A percentile compares a stretch with the other conserved stretches of the same genome.
phyloP scores from a whole-genome alignment of 2,329 filamentous ascomycete genomes.

The Cercospora zeae-maydis region DNA sequence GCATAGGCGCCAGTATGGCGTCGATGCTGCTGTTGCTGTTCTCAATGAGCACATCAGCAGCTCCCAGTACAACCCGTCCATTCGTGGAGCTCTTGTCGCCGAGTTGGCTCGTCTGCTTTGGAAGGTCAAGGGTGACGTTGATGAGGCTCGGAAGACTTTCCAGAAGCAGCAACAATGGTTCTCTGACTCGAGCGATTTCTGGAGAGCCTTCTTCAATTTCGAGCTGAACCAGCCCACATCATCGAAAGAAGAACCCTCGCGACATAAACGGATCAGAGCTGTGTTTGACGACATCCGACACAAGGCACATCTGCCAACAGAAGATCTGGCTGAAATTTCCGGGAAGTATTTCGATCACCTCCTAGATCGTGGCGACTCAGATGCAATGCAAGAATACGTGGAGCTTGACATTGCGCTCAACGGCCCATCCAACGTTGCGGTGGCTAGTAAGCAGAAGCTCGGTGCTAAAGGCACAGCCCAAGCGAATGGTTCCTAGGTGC shows the following conservation, averaged over 20 bases:
- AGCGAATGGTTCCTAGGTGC: slow-evolving; percentile 7
- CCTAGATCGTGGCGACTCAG: slow-evolving; percentile 74
- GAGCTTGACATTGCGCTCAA: slow-evolving; percentile 80
- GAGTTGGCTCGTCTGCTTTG: slow-evolving; percentile 85
- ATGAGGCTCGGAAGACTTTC: slow-evolving; percentile 81
- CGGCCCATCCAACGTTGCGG: slow-evolving; percentile 50
- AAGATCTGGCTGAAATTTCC: slow-evolving; percentile 70
- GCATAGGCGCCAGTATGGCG: slow-evolving; percentile 74
- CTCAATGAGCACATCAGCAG: slow-evolving; percentile 71
- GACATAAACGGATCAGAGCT: slow-evolving; percentile 72
- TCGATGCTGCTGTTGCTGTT: slow-evolving; percentile 79
- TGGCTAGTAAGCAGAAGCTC: neutral
- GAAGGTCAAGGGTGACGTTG: slow-evolving; percentile 72
- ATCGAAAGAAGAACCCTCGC: slow-evolving; percentile 59
- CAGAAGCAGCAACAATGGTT: slow-evolving; percentile 79
- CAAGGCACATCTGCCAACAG: slow-evolving; percentile 65
- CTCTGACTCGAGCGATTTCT: slow-evolving; percentile 80
- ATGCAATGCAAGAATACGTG: slow-evolving; percentile 83
- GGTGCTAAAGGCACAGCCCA: slow-evolving; percentile 2
- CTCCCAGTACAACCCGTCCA: slow-evolving; percentile 54
- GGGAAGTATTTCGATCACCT: slow-evolving; percentile 79
- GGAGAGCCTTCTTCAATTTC: slow-evolving; percentile 83
- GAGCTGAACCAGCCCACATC: slow-evolving; percentile 78
- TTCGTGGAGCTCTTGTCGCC: slow-evolving; percentile 80
- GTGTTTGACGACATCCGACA: slow-evolving; percentile 72